Base-by-base conservation (phyloP, 2,329 filamentous ascomycete genomes). In the Fusarium sp. region DNA sequence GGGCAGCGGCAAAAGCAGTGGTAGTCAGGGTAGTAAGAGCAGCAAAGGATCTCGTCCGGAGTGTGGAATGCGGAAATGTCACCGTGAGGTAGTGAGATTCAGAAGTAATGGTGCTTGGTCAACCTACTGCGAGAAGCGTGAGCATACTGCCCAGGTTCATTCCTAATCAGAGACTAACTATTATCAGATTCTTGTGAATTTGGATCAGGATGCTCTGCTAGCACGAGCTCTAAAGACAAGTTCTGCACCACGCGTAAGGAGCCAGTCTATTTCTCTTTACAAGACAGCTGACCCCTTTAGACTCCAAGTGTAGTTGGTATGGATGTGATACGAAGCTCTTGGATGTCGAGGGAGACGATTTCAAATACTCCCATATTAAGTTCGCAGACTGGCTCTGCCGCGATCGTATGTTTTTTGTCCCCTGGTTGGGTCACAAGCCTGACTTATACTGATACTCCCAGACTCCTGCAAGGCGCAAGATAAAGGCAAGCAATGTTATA, bases 381-480 rank as follows among this genome's bases (percentile, higher is more conserved):
- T 27, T 6, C 3, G 11, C 13, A 3, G 8, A 13, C 2, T 73
- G 70, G 70, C 4, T 50, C 2, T 73, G 70, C 3, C 60, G 63
- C 15, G 53, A 66, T 0, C 70, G 70, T 69, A 55, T 33, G 70
- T 62, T 0, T 3, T 0, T 5, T 12, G 4, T 12, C 0, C 17
- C 18, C 10, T 5, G 3, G 4, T 0, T 2, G 4, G 20, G 11
- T 15, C 2, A 7, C 4, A 13, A 30, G 1, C 4, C 4, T 23
- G 23, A 23, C 23, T 3, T 10, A 15, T 15, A 3, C 6, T 73
- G 11, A 67, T 13, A 6, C 2, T 5, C 7, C 3, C 8, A 72
- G 70, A 72, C 20, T 54, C 57, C 2, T 72, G 70, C 6, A 60
- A 41, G 17, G 33, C 30, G 3, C 54, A 44, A 8, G 27, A 9